phyloP scores from a whole-genome alignment of 306 rosid species.

The Castanea mollissima region DNA sequence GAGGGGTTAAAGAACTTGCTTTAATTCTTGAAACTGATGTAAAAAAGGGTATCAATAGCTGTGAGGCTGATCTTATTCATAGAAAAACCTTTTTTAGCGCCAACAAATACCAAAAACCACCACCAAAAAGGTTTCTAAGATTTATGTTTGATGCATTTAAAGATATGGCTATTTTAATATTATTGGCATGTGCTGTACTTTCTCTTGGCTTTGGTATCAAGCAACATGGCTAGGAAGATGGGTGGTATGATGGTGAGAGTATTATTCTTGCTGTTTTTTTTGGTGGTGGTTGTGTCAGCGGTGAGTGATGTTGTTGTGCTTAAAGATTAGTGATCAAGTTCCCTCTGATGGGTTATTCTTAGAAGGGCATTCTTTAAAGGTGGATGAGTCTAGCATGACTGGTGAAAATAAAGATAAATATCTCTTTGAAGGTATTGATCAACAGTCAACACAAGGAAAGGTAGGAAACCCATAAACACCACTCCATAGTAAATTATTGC shows the following conservation, averaged over 20 bases:
- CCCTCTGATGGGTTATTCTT: conserved; percentile 24
- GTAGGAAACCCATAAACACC: no score
- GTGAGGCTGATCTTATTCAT: not conserved
- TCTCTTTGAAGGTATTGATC: no score
- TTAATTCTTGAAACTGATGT: not conserved
- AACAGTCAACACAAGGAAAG: no score
- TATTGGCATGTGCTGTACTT: conserved; percentile 16
- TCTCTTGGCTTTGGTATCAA: conserved; percentile 24
- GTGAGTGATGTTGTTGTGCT: conserved; percentile 20
- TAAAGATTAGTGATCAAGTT: conserved; percentile 28
- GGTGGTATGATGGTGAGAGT: conserved; percentile 34
- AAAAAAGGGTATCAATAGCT: not conserved
- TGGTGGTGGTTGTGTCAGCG: conserved; percentile 17
- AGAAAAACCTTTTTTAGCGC: not conserved
- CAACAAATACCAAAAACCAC: conserved; percentile 5
- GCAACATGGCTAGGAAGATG: conserved; percentile 21
- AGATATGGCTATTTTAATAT: conserved; percentile 10
- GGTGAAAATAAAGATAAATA: conserved; percentile 6
- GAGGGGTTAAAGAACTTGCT: conserved; percentile 6
- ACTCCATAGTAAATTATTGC: no score
- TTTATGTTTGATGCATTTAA: conserved; percentile 21
- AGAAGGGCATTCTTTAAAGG: conserved; percentile 17
- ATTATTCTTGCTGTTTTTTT: conserved; percentile 7
- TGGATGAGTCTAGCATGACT: conserved; percentile 28
- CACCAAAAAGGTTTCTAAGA: conserved; percentile 1